Evolutionary conservation across 305 asterid species (phyloP).

Genomic region (Monarda citriodora): DNA sequence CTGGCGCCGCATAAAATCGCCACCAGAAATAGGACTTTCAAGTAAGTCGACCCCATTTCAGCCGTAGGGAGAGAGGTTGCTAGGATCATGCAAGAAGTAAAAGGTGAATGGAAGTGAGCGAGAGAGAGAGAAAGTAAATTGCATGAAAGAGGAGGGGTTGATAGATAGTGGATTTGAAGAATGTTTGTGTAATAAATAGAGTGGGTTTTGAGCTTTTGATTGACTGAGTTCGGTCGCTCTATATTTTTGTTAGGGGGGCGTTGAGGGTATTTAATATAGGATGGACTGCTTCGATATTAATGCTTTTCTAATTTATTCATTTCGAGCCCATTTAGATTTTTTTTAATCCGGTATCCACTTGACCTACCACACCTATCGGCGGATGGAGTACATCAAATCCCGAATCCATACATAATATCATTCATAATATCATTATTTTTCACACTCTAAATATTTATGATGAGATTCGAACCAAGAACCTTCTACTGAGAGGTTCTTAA

Average conservation of each 20-base stretch:
- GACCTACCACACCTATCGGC: too few relatives aligned
- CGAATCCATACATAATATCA: too few relatives aligned
- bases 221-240: not conserved
- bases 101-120: not conserved
- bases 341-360: too few relatives aligned
- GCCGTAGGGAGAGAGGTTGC: not conserved
- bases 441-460: too few relatives aligned
- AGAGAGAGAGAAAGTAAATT: not conserved
- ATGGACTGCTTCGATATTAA: not conserved
- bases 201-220: not conserved
- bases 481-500: too few relatives aligned
- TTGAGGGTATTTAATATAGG: constrained; percentile 23
- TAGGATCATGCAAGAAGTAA: not conserved
- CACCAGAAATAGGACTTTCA: constrained; percentile 11
- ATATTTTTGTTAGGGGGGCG: constrained; percentile 16
- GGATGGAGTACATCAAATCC: too few relatives aligned
- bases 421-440: too few relatives aligned
- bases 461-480: too few relatives aligned
- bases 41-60: constrained; percentile 13
- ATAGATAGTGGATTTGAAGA: constrained; percentile 5
- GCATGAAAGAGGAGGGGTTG: constrained; percentile 8
- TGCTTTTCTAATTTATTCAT: too few relatives aligned
- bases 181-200: constrained; percentile 17
- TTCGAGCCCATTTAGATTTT: too few relatives aligned
- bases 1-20: constrained; percentile 8